Base-by-base conservation (phyloP, 176 grass and related monocot genomes). In the Bromus sterilis region DNA sequence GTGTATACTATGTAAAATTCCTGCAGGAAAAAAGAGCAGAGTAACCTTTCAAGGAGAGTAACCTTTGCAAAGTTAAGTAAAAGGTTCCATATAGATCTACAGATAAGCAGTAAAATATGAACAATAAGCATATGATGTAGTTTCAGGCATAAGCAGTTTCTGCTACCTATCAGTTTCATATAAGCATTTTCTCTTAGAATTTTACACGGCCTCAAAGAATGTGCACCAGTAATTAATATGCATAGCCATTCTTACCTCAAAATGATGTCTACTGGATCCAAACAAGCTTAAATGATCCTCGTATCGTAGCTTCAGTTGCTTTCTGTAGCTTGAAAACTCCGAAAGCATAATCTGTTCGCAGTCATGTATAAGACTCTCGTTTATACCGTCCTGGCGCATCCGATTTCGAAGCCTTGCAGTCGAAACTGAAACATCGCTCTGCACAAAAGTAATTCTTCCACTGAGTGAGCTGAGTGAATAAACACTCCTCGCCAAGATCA, bases 271-370 rank as follows among this genome's bases (percentile, higher is more conserved):
- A 74, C 82, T 84, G 41, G 78, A 88, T 43, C 87, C 89, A 83
- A 89, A 80, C 64, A 97, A 73, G 32, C 81, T 89, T 79, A 97
- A 62, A 42, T 91, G 88, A 56, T 90, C 84, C 75, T 91, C 83
- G 8, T 83, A 91, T 21, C 79, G 82, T 25, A 86, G 60, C 20
- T 89, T 92, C 44, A 94, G 71, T 83, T 75, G 85, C 44, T 78
- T 86, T 16, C 77, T 71, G 59, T 84, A 97, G 46, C 76, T 85
- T 80, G 86, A 89, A 49, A 94, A 90, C 78, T 89, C 89, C 25
- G 86, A 87, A 32, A 87, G 86, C 80, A 93, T 71, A 72, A 89
- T 91, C 58, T 92, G 86, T 63, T 98, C 90, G 60, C 88, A 89
- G 13, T 94, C 92, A 62, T 84, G 76, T 86, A 94, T 86, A 65